phyloP scores from a whole-genome alignment of 2,329 filamentous ascomycete species.

The Amylocarpus encephaloides region DNA sequence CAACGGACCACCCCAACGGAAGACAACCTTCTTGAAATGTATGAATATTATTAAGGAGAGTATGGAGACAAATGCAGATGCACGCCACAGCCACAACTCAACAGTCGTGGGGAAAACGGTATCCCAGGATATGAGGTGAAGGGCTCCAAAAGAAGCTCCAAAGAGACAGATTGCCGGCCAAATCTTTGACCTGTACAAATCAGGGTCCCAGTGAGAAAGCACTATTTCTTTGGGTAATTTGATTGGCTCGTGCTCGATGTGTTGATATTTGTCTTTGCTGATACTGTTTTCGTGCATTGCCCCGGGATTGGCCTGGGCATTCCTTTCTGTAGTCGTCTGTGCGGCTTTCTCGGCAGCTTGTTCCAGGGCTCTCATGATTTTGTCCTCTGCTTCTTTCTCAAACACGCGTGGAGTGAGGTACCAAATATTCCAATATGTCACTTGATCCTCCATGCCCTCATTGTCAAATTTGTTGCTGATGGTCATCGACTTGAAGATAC shows the following conservation, averaged over 20 bases:
- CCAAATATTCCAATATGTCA: slow-evolving; percentile 28
- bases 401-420: slow-evolving; percentile 30
- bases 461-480: slow-evolving; percentile 29
- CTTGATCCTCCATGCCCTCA: slow-evolving; percentile 22
- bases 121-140: slow-evolving; percentile 32
- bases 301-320: no score
- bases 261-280: no score
- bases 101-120: slow-evolving; percentile 27
- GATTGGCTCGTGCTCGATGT: no score
- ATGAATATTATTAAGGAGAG: slow-evolving; percentile 27
- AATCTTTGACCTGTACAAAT: slow-evolving; percentile 20
- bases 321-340: no score
- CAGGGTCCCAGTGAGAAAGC: slow-evolving; percentile 16
- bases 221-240: slow-evolving; percentile 13
- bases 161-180: slow-evolving; percentile 24
- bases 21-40: slow-evolving; percentile 23
- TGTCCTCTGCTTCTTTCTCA: slow-evolving; percentile 26
- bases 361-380: no score
- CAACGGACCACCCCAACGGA: slow-evolving; percentile 22
- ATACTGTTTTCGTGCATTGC: no score
- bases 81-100: slow-evolving; percentile 31
- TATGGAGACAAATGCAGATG: slow-evolving; percentile 26
- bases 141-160: slow-evolving; percentile 27
- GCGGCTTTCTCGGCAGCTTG: no score
- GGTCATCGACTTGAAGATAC: slow-evolving; percentile 25